Percentiles rank a stretch among this genome's conserved stretches.
Evolutionary conservation across 306 rosid species (phyloP).

Genomic region (Vigna nakashimae): DNA sequence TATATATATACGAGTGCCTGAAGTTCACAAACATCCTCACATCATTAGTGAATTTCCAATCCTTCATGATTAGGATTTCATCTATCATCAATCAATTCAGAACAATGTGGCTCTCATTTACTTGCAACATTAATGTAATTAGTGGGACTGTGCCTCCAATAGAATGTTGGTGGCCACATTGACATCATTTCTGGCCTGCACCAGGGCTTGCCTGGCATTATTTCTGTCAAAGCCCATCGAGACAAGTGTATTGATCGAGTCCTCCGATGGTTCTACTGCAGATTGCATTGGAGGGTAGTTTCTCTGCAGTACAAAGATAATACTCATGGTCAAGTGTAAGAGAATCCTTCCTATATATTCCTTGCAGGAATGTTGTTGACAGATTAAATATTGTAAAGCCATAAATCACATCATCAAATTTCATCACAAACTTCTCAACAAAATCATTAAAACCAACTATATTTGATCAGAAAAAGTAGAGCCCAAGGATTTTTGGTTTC

Average conservation of each 20-base stretch:
- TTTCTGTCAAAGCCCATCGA: slow-evolving; percentile 97
- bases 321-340: background rate
- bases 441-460: no score
- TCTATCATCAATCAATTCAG: slow-evolving; percentile 36
- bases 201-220: slow-evolving; percentile 93
- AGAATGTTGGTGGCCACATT: slow-evolving; percentile 95
- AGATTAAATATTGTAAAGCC: background rate
- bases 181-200: slow-evolving; percentile 91
- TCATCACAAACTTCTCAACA: background rate
- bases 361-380: slow-evolving; percentile 11
- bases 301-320: slow-evolving; percentile 62
- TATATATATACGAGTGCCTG: slow-evolving; percentile 38
- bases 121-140: slow-evolving; percentile 32
- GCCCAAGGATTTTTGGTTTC: background rate
- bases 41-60: slow-evolving; percentile 50
- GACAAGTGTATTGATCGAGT: slow-evolving; percentile 77
- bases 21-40: slow-evolving; percentile 50
- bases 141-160: slow-evolving; percentile 83
- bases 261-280: slow-evolving; percentile 78
- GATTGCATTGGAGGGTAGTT: slow-evolving; percentile 65
- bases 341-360: background rate
- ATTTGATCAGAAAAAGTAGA: background rate
- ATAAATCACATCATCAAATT: background rate
- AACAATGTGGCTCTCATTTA: slow-evolving; percentile 40
- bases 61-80: slow-evolving; percentile 41